Evolutionary conservation across 306 rosid genomes (phyloP), one percentile per base, ranked within the genome.

Genomic region (Geum urbanum): DNA sequence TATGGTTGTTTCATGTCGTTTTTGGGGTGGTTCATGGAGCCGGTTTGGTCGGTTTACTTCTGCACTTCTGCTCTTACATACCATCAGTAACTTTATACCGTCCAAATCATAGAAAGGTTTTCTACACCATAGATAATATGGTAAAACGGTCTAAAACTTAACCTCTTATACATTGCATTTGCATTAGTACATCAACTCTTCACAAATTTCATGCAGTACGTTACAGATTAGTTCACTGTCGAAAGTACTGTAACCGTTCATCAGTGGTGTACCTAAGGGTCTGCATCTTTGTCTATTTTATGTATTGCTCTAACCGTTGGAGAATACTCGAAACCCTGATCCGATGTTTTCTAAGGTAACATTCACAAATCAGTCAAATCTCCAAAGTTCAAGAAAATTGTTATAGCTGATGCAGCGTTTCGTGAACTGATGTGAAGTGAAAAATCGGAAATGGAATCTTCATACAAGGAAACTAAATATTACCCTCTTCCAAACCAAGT

Each of bases 11-110:
- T 16, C 71, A 63, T 40, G 8, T 13, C 9, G 24, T 22, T 54
- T n/a, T 65, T 59, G 57, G 41, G 18, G 37, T 18, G 18, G 37
- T 51, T 62, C 67, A 63, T 22, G 9, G 16, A 20, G 67, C n/a
- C 44, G 43, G 64, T 59, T 35, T 53, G 61, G 67, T 57, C 20
- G 19, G 64, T 59, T 59, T 14, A 22, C 39, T 67, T 37, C 53
- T 56, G 32, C 66, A 22, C 39, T 67, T 37, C 53, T 56, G 32
- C 66, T 18, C 1, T 27, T 19, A 20, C 46, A 39, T 53, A 54
- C 4, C n/a, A 22, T 43, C 5, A 45, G 53, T 40, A 37, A 60
- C 13, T n/a, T 61, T 37, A 8, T 18, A 40, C 27, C 15, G n/a
- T 61, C 47, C 40, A 46, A 61, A 60, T 60, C 43, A 45, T 35